Conservation (phyloP, 139 green algal genomes). For the Closterium sp. region DNA sequence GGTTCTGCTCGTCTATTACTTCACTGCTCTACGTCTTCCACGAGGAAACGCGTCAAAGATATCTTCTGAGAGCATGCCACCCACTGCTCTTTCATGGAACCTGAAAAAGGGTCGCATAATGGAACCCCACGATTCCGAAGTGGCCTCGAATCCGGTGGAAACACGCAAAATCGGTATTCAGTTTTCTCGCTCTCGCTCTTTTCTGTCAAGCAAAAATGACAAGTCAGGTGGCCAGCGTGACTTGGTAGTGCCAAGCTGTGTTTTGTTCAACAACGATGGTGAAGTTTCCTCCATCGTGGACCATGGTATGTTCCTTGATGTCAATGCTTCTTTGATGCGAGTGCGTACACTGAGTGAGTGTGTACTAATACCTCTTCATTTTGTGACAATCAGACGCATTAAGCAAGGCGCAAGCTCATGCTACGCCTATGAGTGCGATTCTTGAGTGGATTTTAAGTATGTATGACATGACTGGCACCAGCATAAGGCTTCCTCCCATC, state of each 20-base stretch:
- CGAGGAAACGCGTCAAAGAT: not conserved
- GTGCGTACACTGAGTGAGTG: not conserved
- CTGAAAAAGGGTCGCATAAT: not conserved
- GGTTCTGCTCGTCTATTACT: not conserved
- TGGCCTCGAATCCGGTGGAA: not conserved
- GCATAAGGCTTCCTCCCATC: not conserved
- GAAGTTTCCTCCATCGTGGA: not conserved
- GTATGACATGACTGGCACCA: not conserved
- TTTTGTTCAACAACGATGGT: not conserved
- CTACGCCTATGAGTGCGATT: not conserved
- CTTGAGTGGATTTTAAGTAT: not conserved
- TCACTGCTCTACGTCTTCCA: not conserved
- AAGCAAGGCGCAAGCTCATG: not conserved
- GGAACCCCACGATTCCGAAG: not conserved
- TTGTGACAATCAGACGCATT: not conserved
- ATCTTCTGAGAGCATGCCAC: not conserved
- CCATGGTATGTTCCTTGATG: not conserved
- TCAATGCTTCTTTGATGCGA: not conserved
- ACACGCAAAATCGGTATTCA: not conserved
- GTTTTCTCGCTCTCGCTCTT: not conserved
- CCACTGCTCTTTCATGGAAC: not conserved
- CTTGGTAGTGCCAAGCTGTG: not conserved
- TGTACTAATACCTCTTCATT: not conserved
- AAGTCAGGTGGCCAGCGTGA: not conserved
- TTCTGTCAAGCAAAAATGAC: not conserved